Percentiles rank a stretch among this genome's conserved stretches.
Conservation (phyloP, 2,329 filamentous ascomycete species). For the Talaromyces sp. region DNA sequence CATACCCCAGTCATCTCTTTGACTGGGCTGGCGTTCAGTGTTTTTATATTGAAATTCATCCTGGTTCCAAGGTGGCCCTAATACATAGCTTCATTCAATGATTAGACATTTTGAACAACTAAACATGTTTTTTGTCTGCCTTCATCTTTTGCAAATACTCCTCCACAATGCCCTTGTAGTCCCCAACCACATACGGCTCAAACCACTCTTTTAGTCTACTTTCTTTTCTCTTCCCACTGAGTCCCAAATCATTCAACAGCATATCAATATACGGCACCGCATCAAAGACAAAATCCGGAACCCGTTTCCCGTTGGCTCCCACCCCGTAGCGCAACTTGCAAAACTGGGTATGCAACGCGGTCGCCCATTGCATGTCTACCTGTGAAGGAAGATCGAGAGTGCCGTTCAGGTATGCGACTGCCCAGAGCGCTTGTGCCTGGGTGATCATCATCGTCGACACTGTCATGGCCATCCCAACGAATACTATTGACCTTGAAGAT, state of each 20-base stretch:
- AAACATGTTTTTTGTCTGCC: constrained; percentile 2
- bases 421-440: constrained; percentile 56
- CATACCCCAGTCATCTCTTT: neutral
- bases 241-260: constrained; percentile 61
- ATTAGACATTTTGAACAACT: neutral
- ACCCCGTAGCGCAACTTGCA: constrained; percentile 61
- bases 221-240: constrained; percentile 43
- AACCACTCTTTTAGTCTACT: constrained; percentile 30
- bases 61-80: neutral
- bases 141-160: constrained; percentile 25
- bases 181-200: constrained; percentile 34
- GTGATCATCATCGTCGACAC: constrained; percentile 43
- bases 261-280: constrained; percentile 68
- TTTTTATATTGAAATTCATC: neutral
- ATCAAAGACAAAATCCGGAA: constrained; percentile 69
- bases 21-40: neutral
- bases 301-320: constrained; percentile 53
- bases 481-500: constrained; percentile 40
- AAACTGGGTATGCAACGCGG: constrained; percentile 63
- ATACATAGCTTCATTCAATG: neutral
- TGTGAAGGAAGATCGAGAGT: constrained; percentile 36
- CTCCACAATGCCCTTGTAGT: constrained; percentile 38
- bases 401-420: constrained; percentile 59
- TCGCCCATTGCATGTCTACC: constrained; percentile 45
- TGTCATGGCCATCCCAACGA: constrained; percentile 45